phyloP scores from a whole-genome alignment of 768 basidiomycete species.

The Russula vinacea region DNA sequence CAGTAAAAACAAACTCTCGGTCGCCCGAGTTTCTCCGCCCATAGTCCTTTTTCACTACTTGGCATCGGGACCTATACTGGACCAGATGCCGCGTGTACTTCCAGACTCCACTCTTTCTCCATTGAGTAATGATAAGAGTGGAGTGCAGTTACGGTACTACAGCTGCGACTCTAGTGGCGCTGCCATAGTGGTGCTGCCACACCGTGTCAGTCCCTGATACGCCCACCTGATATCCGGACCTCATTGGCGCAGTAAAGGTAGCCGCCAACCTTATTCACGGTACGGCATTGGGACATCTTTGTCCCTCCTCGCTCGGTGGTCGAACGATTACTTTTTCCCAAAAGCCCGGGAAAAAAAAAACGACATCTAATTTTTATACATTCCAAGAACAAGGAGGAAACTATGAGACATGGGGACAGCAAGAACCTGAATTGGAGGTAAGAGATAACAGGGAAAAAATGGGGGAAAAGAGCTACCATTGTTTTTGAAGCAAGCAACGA shows the following conservation, averaged over 20 bases:
- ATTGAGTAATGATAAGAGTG: not conserved
- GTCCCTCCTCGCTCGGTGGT: not conserved
- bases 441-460: not conserved
- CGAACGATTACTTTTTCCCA: not conserved
- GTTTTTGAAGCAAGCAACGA: not conserved
- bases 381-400: slow-evolving; percentile 8
- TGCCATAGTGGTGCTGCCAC: not conserved
- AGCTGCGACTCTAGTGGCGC: not conserved
- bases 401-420: slow-evolving; percentile 13
- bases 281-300: no score
- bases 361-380: slow-evolving; percentile 12
- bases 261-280: no score
- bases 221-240: no score
- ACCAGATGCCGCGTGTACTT: no score
- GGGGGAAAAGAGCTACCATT: not conserved
- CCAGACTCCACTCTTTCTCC: no score
- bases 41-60: no score
- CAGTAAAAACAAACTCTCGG: no score
- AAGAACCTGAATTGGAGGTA: not conserved
- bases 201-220: no score
- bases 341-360: not conserved
- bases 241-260: no score
- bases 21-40: no score
- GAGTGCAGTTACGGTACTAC: no score
- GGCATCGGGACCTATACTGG: no score